Percentiles rank a stretch among this genome's conserved stretches.
Conservation (phyloP, 1,139 yeast genomes). For the Suhomyces taliae region DNA sequence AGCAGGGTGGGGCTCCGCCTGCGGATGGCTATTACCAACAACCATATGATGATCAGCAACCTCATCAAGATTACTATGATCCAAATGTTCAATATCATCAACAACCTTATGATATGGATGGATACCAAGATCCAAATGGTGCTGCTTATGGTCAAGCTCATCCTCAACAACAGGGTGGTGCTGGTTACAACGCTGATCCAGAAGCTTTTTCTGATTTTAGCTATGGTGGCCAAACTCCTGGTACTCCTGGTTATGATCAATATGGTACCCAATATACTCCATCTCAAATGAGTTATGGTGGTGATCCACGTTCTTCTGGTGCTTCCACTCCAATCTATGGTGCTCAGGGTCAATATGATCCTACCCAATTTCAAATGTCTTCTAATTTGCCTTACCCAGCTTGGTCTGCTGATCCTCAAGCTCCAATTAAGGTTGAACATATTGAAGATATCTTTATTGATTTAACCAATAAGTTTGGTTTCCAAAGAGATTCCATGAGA, state of each 20-base stretch:
- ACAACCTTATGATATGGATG: conserved; percentile 51
- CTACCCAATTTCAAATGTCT: conserved; percentile 62
- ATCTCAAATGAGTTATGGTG: conserved; percentile 81
- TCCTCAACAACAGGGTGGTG: conserved; percentile 34
- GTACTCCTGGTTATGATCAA: conserved; percentile 68
- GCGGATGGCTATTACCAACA: conserved; percentile 51
- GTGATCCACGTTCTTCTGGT: conserved; percentile 78
- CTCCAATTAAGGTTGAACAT: conserved; percentile 77
- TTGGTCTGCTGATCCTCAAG: conserved; percentile 88
- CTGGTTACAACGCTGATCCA: conserved; percentile 56
- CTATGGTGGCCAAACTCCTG: conserved; percentile 66
- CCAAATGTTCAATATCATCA: conserved; percentile 56
- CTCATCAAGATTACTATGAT: conserved; percentile 40
- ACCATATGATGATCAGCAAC: conserved; percentile 35
- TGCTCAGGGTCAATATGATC: conserved; percentile 58
- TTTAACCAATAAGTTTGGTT: conserved; percentile 88
- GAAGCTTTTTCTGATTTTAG: conserved; percentile 80
- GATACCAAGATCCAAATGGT: conserved; percentile 38
- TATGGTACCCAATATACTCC: conserved; percentile 81
- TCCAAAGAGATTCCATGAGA: conserved; percentile 96
- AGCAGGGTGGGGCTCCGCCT: conserved; percentile 31
- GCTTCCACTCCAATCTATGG: conserved; percentile 97
- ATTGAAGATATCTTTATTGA: conserved; percentile 91
- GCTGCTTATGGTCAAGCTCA: conserved; percentile 28
- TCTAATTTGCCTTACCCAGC: conserved; percentile 85